A percentile compares a stretch with the other conserved stretches of the same genome.
Evolutionary conservation across 306 rosid genomes (phyloP).

Genomic region (Ochetophila trinervis): DNA sequence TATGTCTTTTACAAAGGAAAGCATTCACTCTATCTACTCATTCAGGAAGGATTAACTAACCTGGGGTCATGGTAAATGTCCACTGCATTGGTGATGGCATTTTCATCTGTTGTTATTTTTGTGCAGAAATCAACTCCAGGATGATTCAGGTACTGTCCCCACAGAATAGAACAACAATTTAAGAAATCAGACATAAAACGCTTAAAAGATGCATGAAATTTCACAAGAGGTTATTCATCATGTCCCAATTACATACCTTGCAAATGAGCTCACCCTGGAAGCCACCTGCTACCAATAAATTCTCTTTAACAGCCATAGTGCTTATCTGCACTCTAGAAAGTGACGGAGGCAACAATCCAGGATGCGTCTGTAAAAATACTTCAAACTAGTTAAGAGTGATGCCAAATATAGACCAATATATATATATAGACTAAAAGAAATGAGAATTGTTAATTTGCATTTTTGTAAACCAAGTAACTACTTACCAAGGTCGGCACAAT

Average conservation of each 20-base stretch:
- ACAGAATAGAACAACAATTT: slow-evolving; percentile 10
- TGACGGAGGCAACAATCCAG: slow-evolving; percentile 55
- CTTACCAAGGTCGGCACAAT: slow-evolving; percentile 69
- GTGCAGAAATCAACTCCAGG: slow-evolving; percentile 81
- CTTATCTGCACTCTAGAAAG: slow-evolving; percentile 87
- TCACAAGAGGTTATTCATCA: background rate
- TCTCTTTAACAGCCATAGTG: slow-evolving; percentile 87
- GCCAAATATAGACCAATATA: background rate
- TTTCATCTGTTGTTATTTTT: slow-evolving; percentile 69
- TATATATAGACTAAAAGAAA: background rate
- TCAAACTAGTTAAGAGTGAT: slow-evolving; percentile 1
- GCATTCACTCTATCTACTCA: background rate
- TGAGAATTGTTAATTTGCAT: background rate
- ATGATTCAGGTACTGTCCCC: slow-evolving; percentile 56
- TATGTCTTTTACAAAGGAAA: background rate
- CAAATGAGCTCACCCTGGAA: slow-evolving; percentile 94
- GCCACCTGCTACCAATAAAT: slow-evolving; percentile 84
- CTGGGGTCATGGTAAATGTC: slow-evolving; percentile 55
- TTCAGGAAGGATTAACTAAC: slow-evolving; percentile 38
- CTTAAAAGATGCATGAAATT: background rate
- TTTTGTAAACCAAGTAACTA: slow-evolving; percentile 15
- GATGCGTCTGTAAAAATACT: slow-evolving; percentile 41
- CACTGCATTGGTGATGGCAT: slow-evolving; percentile 87
- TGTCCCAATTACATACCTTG: slow-evolving; percentile 49
- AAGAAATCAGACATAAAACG: background rate